phyloP scores from a whole-genome alignment of 1,284 basidiomycete genomes.

The Takashimella koratensis region DNA sequence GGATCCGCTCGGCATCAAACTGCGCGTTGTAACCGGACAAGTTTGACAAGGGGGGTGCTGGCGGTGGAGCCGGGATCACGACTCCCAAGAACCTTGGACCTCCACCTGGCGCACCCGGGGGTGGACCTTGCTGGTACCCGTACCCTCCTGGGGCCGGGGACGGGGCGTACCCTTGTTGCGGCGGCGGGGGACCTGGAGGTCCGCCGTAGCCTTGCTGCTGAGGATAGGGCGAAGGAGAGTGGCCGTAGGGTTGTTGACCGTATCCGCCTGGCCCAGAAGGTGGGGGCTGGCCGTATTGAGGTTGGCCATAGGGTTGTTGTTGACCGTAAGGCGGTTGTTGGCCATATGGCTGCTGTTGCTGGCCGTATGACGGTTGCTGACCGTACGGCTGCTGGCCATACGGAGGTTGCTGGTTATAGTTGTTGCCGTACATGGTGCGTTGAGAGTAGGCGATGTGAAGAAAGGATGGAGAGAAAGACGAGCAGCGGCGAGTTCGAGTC shows the following conservation, averaged over 20 bases:
- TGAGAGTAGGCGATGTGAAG: not conserved
- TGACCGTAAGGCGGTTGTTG: not conserved
- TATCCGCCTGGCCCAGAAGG: not conserved
- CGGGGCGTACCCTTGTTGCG: constrained; percentile 6
- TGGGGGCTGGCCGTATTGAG: not conserved
- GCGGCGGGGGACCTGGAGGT: not conserved
- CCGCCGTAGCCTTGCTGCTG: not conserved
- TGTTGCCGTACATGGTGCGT: constrained; percentile 11
- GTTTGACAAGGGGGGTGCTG: constrained; percentile 34
- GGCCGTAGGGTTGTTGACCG: not conserved
- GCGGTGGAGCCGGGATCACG: constrained; percentile 42
- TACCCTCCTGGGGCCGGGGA: constrained; percentile 7
- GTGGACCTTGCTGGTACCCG: constrained; percentile 10
- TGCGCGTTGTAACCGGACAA: constrained; percentile 44
- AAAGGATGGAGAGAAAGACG: too few species aligned
- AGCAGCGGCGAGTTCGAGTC: too few species aligned
- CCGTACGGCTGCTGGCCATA: constrained; percentile 4
- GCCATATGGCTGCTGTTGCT: constrained; percentile 6
- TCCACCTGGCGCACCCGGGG: constrained; percentile 8
- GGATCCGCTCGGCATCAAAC: constrained; percentile 47
- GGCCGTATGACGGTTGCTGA: constrained; percentile 2
- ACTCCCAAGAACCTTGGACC: constrained; percentile 40
- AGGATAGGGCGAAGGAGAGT: not conserved
- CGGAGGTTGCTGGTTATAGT: constrained; percentile 3
- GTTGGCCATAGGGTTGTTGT: not conserved